phyloP scores from a whole-genome alignment of 306 rosid genomes.

The Trifolium dubium region DNA sequence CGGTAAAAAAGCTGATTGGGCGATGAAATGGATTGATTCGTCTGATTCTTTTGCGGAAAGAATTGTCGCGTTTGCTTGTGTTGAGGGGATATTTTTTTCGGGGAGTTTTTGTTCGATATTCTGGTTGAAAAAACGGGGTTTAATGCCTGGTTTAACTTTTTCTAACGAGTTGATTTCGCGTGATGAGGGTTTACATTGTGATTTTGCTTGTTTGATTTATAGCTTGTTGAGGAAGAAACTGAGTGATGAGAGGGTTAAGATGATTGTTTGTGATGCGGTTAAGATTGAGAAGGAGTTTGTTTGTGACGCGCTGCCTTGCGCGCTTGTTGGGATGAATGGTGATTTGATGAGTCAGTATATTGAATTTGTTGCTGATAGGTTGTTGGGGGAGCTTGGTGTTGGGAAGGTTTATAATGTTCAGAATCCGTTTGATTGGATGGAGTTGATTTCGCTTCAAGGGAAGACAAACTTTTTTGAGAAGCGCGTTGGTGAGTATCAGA shows the following conservation, averaged over 20 bases:
- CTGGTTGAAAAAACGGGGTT: background rate
- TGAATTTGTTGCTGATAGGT: conserved; percentile 13
- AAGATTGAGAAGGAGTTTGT: background rate
- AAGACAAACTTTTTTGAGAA: conserved; percentile 4
- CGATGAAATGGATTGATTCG: conserved; percentile 1
- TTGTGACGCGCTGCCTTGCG: conserved; percentile 6
- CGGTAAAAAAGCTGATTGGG: background rate
- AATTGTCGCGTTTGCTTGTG: background rate
- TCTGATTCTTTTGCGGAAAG: background rate
- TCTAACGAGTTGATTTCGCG: conserved; percentile 3
- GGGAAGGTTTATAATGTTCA: background rate
- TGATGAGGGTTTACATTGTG: background rate
- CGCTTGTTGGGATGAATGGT: background rate
- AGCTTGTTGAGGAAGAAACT: background rate
- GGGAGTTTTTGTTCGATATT: background rate
- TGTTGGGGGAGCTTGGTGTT: background rate
- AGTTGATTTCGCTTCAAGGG: conserved; percentile 3
- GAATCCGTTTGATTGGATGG: conserved; percentile 14
- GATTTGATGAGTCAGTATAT: conserved; percentile 10
- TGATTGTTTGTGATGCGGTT: background rate
- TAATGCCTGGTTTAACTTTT: conserved; percentile 11
- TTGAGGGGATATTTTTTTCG: background rate
- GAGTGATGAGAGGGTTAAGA: background rate
- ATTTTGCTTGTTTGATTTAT: conserved; percentile 7
- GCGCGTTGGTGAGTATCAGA: conserved; percentile 19